Percentiles rank a stretch among this genome's conserved stretches.
Evolutionary conservation across 2,329 filamentous ascomycete species (phyloP).

Genomic region (Colletotrichum sp.): DNA sequence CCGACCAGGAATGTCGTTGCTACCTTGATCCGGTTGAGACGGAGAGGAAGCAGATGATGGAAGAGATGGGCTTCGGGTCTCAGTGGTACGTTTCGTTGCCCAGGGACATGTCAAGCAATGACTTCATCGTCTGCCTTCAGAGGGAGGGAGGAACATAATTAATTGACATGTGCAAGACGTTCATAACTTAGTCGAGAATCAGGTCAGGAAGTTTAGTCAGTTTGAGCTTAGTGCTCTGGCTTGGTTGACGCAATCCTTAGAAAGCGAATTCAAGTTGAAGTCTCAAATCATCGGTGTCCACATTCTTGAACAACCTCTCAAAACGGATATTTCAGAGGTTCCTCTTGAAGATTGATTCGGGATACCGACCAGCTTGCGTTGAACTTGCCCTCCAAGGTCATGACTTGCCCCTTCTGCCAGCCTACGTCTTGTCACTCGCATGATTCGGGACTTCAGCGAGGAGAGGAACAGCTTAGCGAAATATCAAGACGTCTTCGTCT

Average conservation of each 20-base stretch:
- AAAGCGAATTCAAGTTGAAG: background rate
- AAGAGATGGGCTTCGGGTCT: background rate
- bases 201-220: fast-evolving
- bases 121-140: background rate
- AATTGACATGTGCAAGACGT: fast-evolving
- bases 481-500: background rate
- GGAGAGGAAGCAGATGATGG: background rate
- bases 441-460: background rate
- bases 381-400: background rate
- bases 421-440: fast-evolving
- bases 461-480: background rate
- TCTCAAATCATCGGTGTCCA: background rate
- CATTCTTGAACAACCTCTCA: fast-evolving
- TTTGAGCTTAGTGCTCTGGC: fast-evolving
- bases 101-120: background rate
- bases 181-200: background rate
- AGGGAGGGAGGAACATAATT: fast-evolving
- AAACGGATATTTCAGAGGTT: fast-evolving
- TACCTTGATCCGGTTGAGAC: background rate
- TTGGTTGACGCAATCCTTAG: background rate
- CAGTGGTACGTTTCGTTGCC: background rate
- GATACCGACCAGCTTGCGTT: background rate
- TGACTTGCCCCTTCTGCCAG: background rate
- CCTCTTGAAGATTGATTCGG: fast-evolving
- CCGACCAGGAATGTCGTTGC: background rate